phyloP scores from a whole-genome alignment of 306 rosid genomes.

The Alnus rubra region DNA sequence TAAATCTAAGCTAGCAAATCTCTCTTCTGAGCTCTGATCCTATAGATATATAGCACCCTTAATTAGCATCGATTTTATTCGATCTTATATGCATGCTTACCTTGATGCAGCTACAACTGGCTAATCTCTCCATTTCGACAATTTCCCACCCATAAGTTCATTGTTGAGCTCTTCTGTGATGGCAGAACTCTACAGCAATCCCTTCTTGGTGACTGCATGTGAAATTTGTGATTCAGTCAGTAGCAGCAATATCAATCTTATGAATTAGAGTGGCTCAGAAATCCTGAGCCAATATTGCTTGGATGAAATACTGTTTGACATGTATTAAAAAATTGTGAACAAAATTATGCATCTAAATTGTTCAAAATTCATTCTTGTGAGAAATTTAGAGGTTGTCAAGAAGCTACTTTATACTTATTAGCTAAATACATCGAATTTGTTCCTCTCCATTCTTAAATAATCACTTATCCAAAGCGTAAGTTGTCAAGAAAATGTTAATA shows the following conservation, averaged over 20 bases:
- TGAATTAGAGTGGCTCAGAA: no score
- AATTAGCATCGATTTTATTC: conserved; percentile 18
- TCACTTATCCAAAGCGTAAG: no score
- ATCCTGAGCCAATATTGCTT: no score
- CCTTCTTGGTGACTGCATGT: conserved; percentile 86
- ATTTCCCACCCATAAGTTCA: conserved; percentile 65
- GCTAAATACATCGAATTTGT: no score
- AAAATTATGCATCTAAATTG: no score
- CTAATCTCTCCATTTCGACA: conserved; percentile 67
- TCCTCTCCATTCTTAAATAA: no score
- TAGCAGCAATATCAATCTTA: conserved; percentile 1
- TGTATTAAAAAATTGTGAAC: no score
- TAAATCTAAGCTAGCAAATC: conserved; percentile 18
- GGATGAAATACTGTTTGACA: no score
- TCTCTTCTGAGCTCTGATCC: conserved; percentile 21
- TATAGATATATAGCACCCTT: not conserved
- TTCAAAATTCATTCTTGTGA: no score
- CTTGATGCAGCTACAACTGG: conserved; percentile 45
- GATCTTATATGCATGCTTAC: conserved; percentile 10
- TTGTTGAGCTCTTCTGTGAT: conserved; percentile 40
- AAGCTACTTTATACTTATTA: no score
- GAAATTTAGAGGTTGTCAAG: no score
- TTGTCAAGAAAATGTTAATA: no score
- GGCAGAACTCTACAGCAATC: conserved; percentile 84
- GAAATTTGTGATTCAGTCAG: conserved; percentile 22